Conservation (phyloP, 179 eudicot genomes). For the Silene vulgaris region DNA sequence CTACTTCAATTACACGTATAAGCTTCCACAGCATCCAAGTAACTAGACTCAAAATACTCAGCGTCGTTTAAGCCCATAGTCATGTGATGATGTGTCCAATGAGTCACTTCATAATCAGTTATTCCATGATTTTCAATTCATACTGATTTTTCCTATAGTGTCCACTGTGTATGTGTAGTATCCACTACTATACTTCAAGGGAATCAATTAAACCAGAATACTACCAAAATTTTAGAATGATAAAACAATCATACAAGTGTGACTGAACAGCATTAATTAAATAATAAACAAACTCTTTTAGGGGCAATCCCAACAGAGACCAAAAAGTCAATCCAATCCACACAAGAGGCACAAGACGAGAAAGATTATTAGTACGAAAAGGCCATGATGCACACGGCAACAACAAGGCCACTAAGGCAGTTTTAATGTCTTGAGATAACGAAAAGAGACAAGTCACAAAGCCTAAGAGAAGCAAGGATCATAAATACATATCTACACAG, state of each 20-base stretch:
- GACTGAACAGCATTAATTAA: neutral
- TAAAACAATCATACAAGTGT: neutral
- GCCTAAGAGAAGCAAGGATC: neutral
- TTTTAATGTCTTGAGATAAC: neutral
- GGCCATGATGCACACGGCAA: neutral
- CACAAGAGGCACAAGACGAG: too few relatives aligned
- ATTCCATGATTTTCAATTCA: slow-evolving; percentile 1
- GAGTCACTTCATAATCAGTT: neutral
- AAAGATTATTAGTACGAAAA: neutral
- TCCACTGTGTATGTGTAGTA: neutral
- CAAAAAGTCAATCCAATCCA: neutral
- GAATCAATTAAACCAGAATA: neutral
- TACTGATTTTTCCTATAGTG: neutral
- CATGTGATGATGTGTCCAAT: neutral
- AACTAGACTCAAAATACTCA: neutral
- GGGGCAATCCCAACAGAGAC: neutral
- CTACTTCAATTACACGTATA: neutral
- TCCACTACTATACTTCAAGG: neutral
- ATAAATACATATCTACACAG: neutral
- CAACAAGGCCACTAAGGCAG: neutral
- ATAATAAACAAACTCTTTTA: neutral
- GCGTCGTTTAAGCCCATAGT: neutral
- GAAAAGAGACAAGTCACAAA: neutral
- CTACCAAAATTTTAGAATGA: neutral
- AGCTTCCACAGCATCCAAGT: neutral